A percentile compares a stretch with the other conserved stretches of the same genome.
phyloP scores from a whole-genome alignment of 495 filamentous ascomycete genomes.

The Aspergillus ellipticus region DNA sequence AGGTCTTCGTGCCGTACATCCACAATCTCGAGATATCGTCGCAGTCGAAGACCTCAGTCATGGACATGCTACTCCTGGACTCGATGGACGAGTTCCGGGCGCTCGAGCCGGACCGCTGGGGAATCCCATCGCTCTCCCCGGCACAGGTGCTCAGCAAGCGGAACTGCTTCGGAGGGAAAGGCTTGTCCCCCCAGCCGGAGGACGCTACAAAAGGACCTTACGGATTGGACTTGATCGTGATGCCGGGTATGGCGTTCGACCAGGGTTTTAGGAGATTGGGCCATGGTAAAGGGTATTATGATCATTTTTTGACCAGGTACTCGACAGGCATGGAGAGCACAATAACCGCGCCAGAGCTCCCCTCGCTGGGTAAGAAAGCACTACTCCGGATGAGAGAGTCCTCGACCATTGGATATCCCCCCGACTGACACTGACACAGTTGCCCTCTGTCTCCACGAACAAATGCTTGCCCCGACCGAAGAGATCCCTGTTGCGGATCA shows the following conservation, averaged over 20 bases:
- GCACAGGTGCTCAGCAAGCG: constrained; percentile 58
- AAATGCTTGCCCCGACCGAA: constrained; percentile 62
- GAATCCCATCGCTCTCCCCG: constrained; percentile 74
- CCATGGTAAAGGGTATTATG: constrained; percentile 97
- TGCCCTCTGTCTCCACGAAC: constrained; percentile 84
- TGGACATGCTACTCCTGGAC: constrained; percentile 88
- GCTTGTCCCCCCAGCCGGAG: constrained; percentile 10
- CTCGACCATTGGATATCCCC: constrained; percentile 14
- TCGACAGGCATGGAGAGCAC: constrained; percentile 37
- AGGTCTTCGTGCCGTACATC: constrained; percentile 88
- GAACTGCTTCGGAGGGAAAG: constrained; percentile 62
- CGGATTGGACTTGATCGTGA: constrained; percentile 79
- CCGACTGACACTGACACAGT: constrained; percentile 48
- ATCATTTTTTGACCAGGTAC: constrained; percentile 81
- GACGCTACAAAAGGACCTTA: constrained; percentile 32
- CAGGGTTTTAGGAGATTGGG: constrained; percentile 69
- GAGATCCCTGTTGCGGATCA: constrained; percentile 62
- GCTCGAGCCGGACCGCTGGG: constrained; percentile 78
- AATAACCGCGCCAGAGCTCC: constrained; percentile 50
- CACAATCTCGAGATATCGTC: constrained; percentile 51
- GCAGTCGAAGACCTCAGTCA: constrained; percentile 56
- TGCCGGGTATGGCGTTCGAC: constrained; percentile 96
- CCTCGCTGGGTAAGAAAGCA: constrained; percentile 55
- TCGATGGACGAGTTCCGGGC: constrained; percentile 71
- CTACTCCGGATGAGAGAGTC: constrained; percentile 9